Base-by-base conservation (phyloP, 2,329 filamentous ascomycete species). In the Byssothecium circinans region DNA sequence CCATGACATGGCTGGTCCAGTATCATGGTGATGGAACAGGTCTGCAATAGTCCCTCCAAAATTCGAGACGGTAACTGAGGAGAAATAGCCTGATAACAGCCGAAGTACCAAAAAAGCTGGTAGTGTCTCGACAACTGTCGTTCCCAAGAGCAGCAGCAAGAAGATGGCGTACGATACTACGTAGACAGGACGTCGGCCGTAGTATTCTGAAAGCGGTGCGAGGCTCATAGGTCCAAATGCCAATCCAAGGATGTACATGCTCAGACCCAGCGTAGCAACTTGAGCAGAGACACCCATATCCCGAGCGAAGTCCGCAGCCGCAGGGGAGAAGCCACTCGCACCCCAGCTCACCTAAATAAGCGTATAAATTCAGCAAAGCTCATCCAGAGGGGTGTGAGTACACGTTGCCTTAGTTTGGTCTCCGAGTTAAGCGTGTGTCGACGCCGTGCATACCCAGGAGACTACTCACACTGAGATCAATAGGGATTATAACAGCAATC, bases 321-420 rank as follows among this genome's bases (percentile, higher is more conserved):
- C 73, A 1, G 77, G 75, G 2, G 74, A 77, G 56, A 75, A 79
- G 8, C 75, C 76, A 5, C 74, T 76, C 1, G 76, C 76, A 8
- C 73, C 74, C 70, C 75, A 78, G 14, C 62, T 65, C n/a, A n/a
- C n/a, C n/a, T n/a, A n/a, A n/a, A n/a, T n/a, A n/a, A n/a, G n/a
- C n/a, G n/a, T n/a, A n/a, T n/a, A n/a, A n/a, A n/a, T n/a, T n/a
- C n/a, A n/a, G n/a, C n/a, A n/a, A n/a, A n/a, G n/a, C n/a, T n/a
- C n/a, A n/a, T n/a, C n/a, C n/a, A n/a, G n/a, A n/a, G n/a, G n/a
- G n/a, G n/a, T n/a, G n/a, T n/a, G n/a, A n/a, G n/a, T n/a, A n/a
- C n/a, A n/a, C n/a, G n/a, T n/a, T n/a, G n/a, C n/a, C n/a, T n/a
- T n/a, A n/a, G n/a, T n/a, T n/a, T n/a, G n/a, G n/a, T n/a, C n/a